Evolutionary conservation across 306 rosid genomes (phyloP), one percentile per base, ranked within the genome.

Genomic region (Castanopsis chinensis): DNA sequence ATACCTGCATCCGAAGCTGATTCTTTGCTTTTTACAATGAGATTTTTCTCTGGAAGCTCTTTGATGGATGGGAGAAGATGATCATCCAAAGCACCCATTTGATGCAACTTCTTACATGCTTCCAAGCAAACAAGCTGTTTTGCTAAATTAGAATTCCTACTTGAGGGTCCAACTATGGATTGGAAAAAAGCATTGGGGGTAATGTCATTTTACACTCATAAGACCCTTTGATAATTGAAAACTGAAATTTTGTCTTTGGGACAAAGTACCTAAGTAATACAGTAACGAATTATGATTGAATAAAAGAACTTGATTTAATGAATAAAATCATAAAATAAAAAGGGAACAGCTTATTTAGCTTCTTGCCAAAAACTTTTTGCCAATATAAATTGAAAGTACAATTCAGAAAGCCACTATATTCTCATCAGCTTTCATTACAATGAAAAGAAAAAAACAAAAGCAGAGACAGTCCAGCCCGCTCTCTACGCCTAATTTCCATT

Each of bases 61-160:
- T 87, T 85, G 41, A 51, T 19, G 49, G 67, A 74, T 6, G 96
- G 98, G 75, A 83, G 91, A 78, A 92, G 93, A 91, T 88, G 94
- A 70, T 91, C 96, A 85, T 90, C 83, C 78, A 95, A 84, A 82
- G 92, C 92, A 11, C 97, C 94, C 85, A 86, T 83, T 75, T 91
- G 86, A 88, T 92, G 99, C 73, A 95, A 86, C 89, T 87, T 84
- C 85, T 92, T 91, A 86, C 97, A 94, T 69, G 97, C 97, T 87
- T 94, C 99, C 72, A 94, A 86, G 86, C 97, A 92, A 49, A 80
- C 99, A 70, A 90, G 95, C 85, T 83, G 90, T 87, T 82, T 94
- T 52, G 99, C 89, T 73, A 86, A 73, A 75, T 86, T 83, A 51
- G 77, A 57, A 70, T 81, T 89, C 83, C 78, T 86, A 81, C 92